These are phyloP conservation scores for Ophiostoma perfectum DNA, from an alignment of 2,329 filamentous ascomycete genomes.

Conservation along the genomic window DNA sequence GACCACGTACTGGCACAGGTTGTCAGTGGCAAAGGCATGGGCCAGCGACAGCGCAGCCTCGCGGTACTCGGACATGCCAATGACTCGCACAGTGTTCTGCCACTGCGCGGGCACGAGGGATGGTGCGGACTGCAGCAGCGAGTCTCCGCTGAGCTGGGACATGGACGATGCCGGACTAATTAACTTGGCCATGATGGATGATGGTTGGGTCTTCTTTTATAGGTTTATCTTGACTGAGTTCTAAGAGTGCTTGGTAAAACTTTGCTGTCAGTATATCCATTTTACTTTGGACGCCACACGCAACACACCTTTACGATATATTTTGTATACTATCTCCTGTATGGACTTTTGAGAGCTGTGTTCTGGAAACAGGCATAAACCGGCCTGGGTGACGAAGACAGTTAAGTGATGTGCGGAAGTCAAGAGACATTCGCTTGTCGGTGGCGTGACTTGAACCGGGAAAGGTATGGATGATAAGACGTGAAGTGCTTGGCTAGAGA, in stretches of 20 bases:
- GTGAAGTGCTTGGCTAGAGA: background rate
- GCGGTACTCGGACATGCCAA: conserved; percentile 63
- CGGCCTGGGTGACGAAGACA: conserved; percentile 52
- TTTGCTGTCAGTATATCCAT: background rate
- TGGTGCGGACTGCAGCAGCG: background rate
- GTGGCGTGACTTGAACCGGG: conserved; percentile 8
- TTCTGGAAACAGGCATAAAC: conserved; percentile 54
- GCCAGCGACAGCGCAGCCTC: conserved; percentile 67
- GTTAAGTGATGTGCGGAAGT: conserved; percentile 50
- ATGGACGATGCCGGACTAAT: conserved; percentile 27
- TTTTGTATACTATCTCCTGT: conserved; percentile 53
- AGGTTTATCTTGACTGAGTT: background rate
- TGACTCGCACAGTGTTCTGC: conserved; percentile 55
- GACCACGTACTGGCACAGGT: conserved; percentile 68
- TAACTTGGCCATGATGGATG: conserved; percentile 42
- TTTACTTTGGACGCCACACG: too few relatives aligned
- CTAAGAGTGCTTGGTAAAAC: too few relatives aligned
- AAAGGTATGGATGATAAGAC: background rate
- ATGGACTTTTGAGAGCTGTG: conserved; percentile 49
- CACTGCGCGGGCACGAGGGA: conserved; percentile 50
- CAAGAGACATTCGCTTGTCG: conserved; percentile 49
- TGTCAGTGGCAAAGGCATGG: conserved; percentile 70
- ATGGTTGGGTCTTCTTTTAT: background rate
- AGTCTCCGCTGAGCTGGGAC: background rate
- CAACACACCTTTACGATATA: conserved; percentile 35